Conservation (phyloP, 129 eudicot species). For the Flaveria sonorensis region DNA sequence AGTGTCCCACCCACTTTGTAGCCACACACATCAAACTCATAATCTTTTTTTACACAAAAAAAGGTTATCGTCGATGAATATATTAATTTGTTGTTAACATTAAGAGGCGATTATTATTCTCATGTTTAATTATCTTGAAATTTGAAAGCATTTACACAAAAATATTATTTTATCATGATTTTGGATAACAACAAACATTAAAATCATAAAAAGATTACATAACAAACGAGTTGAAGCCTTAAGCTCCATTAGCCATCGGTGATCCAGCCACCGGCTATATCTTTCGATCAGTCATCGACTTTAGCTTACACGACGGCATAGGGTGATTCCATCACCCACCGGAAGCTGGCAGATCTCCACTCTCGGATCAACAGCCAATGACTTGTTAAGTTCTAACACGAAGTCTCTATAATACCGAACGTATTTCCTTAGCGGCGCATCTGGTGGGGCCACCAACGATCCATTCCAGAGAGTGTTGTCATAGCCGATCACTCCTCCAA, state of each 20-base stretch:
- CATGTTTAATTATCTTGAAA: not conserved
- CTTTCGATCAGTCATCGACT: not conserved
- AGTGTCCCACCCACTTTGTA: not conserved
- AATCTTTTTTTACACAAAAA: not conserved
- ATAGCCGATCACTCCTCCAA: conserved; percentile 42
- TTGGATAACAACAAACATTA: not conserved
- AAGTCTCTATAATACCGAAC: conserved; percentile 53
- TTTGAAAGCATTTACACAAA: not conserved
- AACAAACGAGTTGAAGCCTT: not conserved
- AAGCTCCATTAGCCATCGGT: not conserved
- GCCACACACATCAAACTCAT: not conserved
- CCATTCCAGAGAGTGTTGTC: conserved; percentile 49
- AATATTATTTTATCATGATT: conserved; percentile 6
- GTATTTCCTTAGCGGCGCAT: conserved; percentile 53
- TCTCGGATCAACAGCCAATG: conserved; percentile 52
- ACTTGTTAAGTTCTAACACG: conserved; percentile 45
- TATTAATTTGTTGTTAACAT: not conserved
- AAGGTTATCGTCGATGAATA: not conserved
- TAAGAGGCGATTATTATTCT: not conserved
- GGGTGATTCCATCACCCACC: conserved; percentile 58
- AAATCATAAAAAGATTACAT: not conserved
- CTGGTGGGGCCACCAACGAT: conserved; percentile 46
- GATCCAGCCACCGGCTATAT: not conserved
- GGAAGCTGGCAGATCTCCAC: conserved; percentile 56
- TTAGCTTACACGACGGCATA: conserved; percentile 51